phyloP scores from a whole-genome alignment of 2,329 filamentous ascomycete genomes.

The Atkinsonella hypoxylon region DNA sequence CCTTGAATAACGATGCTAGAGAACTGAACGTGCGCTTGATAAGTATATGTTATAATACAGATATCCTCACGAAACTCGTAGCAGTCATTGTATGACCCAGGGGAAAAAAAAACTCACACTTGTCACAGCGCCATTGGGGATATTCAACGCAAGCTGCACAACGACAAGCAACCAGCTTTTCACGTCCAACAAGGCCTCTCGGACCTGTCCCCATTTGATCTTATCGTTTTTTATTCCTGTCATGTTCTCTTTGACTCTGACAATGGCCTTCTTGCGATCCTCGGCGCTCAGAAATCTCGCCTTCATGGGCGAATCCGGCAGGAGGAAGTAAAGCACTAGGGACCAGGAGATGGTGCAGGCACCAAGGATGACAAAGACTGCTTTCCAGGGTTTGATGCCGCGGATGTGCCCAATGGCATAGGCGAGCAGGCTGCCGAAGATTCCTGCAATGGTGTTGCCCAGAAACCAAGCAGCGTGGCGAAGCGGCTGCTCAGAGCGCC shows the following conservation, averaged over 20 bases:
- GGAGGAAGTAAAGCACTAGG: slow-evolving; percentile 10
- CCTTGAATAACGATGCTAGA: slow-evolving; percentile 15
- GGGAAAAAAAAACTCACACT: slow-evolving; percentile 10
- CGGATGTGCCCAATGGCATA: slow-evolving; percentile 20
- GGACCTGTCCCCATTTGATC: slow-evolving; percentile 14
- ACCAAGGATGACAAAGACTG: slow-evolving; percentile 15
- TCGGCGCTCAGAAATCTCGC: slow-evolving; percentile 16
- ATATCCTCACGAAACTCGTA: neutral
- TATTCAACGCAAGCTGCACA: slow-evolving; percentile 14
- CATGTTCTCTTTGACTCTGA: slow-evolving; percentile 20
- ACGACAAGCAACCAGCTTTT: slow-evolving; percentile 17
- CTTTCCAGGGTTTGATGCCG: slow-evolving; percentile 16
- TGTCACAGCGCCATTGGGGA: slow-evolving; percentile 19
- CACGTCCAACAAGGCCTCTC: slow-evolving; percentile 14
- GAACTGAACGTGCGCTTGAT: slow-evolving; percentile 10
- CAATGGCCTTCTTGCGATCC: slow-evolving; percentile 19
- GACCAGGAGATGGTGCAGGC: slow-evolving; percentile 13
- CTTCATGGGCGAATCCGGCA: slow-evolving; percentile 14
- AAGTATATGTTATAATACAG: too few relatives aligned
- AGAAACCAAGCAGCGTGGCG: slow-evolving; percentile 22
- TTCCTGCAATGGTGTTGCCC: slow-evolving; percentile 18
- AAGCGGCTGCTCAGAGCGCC: slow-evolving; percentile 16
- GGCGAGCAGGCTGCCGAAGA: slow-evolving; percentile 17
- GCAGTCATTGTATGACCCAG: too few relatives aligned
- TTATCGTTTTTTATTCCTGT: slow-evolving; percentile 21